Evolutionary conservation across 305 asterid genomes (phyloP), one percentile per base, ranked within the genome.

Genomic region (Salvia sclarea): DNA sequence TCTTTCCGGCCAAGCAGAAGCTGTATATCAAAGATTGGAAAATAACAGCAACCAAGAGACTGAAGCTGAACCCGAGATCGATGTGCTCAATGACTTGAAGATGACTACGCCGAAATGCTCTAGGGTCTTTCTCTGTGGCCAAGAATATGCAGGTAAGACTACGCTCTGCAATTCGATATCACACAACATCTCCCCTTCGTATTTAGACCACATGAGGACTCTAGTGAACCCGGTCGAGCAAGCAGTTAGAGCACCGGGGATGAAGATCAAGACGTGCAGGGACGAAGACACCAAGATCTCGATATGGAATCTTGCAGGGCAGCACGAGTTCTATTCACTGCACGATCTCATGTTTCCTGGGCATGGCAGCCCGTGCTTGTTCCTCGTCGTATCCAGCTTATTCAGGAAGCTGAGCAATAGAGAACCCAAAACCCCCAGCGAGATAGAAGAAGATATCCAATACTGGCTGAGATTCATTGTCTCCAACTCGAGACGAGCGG

Each of bases 331-430:
- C 35, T 88, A 70, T 59, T 80, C 93, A 2, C 80, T 86, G 52
- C 97, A 90, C 16, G 91, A 92, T 75, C 85, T 88, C 68, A 85
- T 90, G 91, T 90, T 90, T 64, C 96, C 98, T 0, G 98, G 97
- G 41, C 86, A 83, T 43, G 92, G 96, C 54, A 76, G 92, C 18
- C 90, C 96, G 38, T 85, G 95, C 3, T 50, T 76, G 47, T 92
- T 90, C 76, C 77, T 90, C 28, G 74, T 92, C 68, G 30, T 85
- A 60, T 75, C 83, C 71, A 87, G 96, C 82, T 76, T 92, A 72
- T 89, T 78, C 76, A 77, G 77, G 77, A 82, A 82, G 57, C 89
- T 89, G 0, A 81, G 70, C 82, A 89, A 89, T 30, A 71, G 82
- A 61, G 92, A 92, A 70, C 86, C 50, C 1, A 92, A 88, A 73